phyloP scores from a whole-genome alignment of 2,329 filamentous ascomycete genomes.

The Talaromyces sp. region DNA sequence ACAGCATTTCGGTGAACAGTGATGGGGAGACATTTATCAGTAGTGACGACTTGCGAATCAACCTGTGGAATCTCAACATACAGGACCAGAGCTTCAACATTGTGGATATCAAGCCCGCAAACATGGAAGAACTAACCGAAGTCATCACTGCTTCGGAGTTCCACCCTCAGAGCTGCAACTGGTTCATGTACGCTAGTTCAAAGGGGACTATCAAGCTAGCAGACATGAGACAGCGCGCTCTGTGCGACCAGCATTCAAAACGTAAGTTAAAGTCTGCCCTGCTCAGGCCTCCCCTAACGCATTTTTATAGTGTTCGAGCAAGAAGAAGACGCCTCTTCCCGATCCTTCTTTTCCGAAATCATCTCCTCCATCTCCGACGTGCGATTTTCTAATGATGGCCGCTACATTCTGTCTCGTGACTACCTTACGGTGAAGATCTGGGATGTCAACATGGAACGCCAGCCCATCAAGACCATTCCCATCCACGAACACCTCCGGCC shows the following conservation, averaged over 20 bases:
- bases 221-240: slow-evolving; percentile 93
- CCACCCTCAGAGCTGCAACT: slow-evolving; percentile 94
- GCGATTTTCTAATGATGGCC: slow-evolving; percentile 90
- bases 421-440: slow-evolving; percentile 99
- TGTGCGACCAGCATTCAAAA: slow-evolving; percentile 95
- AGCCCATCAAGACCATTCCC: slow-evolving; percentile 95
- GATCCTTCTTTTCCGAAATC: slow-evolving; percentile 99
- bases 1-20: slow-evolving; percentile 99
- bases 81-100: slow-evolving; percentile 99
- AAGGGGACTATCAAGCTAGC: slow-evolving; percentile 98
- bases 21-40: slow-evolving; percentile 99
- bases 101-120: slow-evolving; percentile 98
- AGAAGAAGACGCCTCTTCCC: slow-evolving; percentile 93
- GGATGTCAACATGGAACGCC: slow-evolving; percentile 99
- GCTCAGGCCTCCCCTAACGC: neutral
- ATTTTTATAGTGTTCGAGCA: slow-evolving; percentile 78
- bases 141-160: slow-evolving; percentile 98
- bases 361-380: slow-evolving; percentile 99
- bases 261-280: slow-evolving; percentile 50
- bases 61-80: slow-evolving; percentile 98
- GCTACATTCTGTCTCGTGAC: slow-evolving; percentile 95
- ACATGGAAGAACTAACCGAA: slow-evolving; percentile 99
- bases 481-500: slow-evolving; percentile 96
- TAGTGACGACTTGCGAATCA: slow-evolving; percentile 95
- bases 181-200: slow-evolving; percentile 99